Evolutionary conservation across 257 asterid genomes (phyloP).

Genomic region (Solanum pennellii): DNA sequence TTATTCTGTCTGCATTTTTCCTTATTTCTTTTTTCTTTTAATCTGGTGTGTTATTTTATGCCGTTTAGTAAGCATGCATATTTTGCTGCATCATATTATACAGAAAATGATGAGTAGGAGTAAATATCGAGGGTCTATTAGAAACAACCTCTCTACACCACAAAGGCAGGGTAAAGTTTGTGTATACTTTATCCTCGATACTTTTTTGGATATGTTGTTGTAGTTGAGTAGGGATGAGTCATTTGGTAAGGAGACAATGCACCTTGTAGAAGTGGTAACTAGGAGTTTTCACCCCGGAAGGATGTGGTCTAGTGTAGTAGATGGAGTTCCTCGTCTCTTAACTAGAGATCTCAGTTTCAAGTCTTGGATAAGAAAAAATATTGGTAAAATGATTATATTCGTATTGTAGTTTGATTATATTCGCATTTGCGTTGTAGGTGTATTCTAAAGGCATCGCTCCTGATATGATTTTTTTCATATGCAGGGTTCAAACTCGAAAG

Average conservation of each 20-base stretch:
- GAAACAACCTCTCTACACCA: neutral
- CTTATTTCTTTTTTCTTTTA: neutral
- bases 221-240: neutral
- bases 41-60: neutral
- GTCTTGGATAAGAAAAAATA: neutral
- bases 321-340: neutral
- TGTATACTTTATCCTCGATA: neutral
- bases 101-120: neutral
- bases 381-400: neutral
- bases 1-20: neutral
- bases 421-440: neutral
- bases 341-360: neutral
- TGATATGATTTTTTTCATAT: neutral
- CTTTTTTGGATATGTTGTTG: neutral
- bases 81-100: neutral
- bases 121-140: neutral
- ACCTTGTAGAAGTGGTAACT: neutral
- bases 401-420: no score
- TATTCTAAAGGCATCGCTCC: neutral
- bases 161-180: neutral
- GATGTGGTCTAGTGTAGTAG: neutral
- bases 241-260: constrained; percentile 5
- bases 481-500: neutral
- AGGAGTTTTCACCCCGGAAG: neutral
- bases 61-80: neutral